Conservation (phyloP, 2,329 filamentous ascomycete species). For the Monosporascus sp. region DNA sequence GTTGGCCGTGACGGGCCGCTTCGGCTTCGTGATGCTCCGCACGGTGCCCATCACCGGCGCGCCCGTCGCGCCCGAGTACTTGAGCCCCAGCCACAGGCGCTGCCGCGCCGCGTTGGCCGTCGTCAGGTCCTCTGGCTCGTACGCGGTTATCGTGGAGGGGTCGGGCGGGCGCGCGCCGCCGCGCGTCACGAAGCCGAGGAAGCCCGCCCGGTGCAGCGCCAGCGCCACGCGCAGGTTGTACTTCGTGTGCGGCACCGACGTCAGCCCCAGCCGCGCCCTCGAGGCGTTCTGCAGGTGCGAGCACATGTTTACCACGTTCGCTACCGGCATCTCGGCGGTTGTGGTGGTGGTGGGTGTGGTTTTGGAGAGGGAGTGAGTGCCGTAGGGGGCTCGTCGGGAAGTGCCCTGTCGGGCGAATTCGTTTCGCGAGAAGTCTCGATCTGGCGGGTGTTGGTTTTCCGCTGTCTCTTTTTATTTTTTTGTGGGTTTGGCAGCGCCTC, state of each 20-base stretch:
- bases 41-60: slow-evolving; percentile 69
- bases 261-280: slow-evolving; percentile 75
- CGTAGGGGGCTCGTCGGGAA: not conserved
- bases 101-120: slow-evolving; percentile 66
- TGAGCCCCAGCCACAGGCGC: slow-evolving; percentile 82
- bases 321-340: slow-evolving; percentile 57
- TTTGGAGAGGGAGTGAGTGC: not conserved
- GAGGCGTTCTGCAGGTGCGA: slow-evolving; percentile 89
- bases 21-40: slow-evolving; percentile 66
- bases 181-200: slow-evolving; percentile 74
- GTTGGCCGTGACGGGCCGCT: slow-evolving; percentile 62
- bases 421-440: not conserved
- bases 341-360: not conserved
- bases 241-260: slow-evolving; percentile 75
- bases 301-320: slow-evolving; percentile 73
- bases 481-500: too few species aligned
- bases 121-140: slow-evolving; percentile 55
- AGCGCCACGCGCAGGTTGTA: slow-evolving; percentile 72
- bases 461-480: too few species aligned
- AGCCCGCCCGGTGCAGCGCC: slow-evolving; percentile 76
- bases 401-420: not conserved
- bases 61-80: slow-evolving; percentile 70
- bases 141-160: slow-evolving; percentile 37
- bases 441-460: too few species aligned
- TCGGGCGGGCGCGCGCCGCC: slow-evolving; percentile 53